Evolutionary conservation across 2,329 filamentous ascomycete genomes (phyloP), one percentile per base, ranked within the genome.

Genomic region (Phymatotrichopsis omnivora): DNA sequence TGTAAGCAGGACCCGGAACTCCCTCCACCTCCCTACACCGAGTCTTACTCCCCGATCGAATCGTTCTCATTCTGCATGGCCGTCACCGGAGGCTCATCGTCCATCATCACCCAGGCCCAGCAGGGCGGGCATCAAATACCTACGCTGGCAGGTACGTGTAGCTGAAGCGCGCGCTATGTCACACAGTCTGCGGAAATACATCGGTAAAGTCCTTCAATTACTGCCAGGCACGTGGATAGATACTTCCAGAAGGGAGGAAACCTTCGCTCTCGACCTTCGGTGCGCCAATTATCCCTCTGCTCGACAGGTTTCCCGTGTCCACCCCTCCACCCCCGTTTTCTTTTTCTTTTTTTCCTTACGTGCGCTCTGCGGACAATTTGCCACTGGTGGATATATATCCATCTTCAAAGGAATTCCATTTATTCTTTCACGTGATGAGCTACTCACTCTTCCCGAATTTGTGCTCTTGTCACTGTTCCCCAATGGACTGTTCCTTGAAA

Each of bases 21-120:
- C 48, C 91, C 91, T 51, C 91, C 91, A 47, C 91, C 91, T 49
- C 89, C 91, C 46, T 98, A 98, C 65, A 86, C 84, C 57, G 89
- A 96, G 76, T 87, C 89, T 60, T 82, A 79, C 51, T 95, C 85
- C 69, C 91, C 91, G 53, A 78, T 98, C 64, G 75, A 82, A 51
- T 85, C 85, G 47, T 98, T 98, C 62, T 80, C 82, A 59, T 98
- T 93, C 76, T 77, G 94, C 64, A 98, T 98, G 91, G 87, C 91
- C 68, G 84, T 86, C 64, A 87, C 89, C 68, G 89, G 89, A 73
- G 89, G 87, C 69, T 84, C 87, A 59, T 82, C 87, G 70, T 96
- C 91, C 76, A 94, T 98, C 63, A 93, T 98, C 69, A 98, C 91
- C 67, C 91, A 98, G 70, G 91, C 98, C 59, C 87, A 93, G 64